Base-by-base conservation (phyloP, 2,329 filamentous ascomycete species). In the Sarocladium oryzae region DNA sequence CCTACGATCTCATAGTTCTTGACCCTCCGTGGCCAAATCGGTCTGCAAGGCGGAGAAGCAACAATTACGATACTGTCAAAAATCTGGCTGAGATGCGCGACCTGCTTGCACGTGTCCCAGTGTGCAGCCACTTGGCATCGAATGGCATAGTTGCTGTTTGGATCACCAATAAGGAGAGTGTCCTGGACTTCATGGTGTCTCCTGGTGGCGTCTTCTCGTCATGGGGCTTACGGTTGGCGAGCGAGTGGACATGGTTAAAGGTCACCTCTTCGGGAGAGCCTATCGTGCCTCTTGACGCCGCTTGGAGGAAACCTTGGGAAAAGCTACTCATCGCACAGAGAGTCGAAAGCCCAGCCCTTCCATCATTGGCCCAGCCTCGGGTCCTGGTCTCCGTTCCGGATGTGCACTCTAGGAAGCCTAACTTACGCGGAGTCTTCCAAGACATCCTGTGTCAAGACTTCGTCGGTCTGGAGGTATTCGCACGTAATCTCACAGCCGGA, bases 11-110 rank as follows among this genome's bases (percentile, higher is more conserved):
- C 40, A 72, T 91, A 33, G 64, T 90, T 7, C 69, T 91, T 18
- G 88, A 92, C 61, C 88, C 88, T 2, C 88, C 88, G 1, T 92
- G 88, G 88, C 86, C 88, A 0, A 92, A 89, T 61, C 78, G 83
- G 41, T 91, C 87, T 5, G 88, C 81, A 13, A 77, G 78, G 57
- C 75, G 85, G 35, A 82, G 79, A 59, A 73, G 56, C 61, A 66
- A 69, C 60, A 59, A 74, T 56, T 80, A 82, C 63, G 56, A 60
- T 2, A 79, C 74, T 5, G 73, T 74, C 4, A 60, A 69, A 49
- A 68, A 68, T 53, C 66, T 74, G 37, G 60, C 68, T 11, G 74
- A 79, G 48, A 72, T 82, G 51, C 63, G 68, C 11, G 50, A 60
- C 1, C 69, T 85, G 2, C 69, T 85, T n/a, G 66, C 67, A 3